A percentile compares a stretch with the other conserved stretches of the same genome.
Conservation (phyloP, 106 monocot species). For the Allium cepa region DNA sequence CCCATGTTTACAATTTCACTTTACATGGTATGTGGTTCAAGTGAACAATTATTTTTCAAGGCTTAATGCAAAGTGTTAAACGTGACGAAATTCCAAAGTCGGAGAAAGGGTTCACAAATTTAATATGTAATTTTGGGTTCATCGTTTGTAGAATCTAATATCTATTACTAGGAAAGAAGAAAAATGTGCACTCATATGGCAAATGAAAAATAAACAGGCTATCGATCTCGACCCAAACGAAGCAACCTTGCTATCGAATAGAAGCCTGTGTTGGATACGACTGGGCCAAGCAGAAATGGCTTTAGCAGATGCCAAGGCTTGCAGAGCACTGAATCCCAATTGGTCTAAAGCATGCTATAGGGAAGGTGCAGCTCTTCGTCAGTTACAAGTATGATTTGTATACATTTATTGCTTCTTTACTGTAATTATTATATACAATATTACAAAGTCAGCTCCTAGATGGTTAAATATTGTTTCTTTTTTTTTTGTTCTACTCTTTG, state of each 20-base stretch:
- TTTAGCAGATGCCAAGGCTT: constrained; percentile 71
- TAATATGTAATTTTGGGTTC: too few relatives aligned
- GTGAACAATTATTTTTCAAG: too few relatives aligned
- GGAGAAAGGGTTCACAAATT: too few relatives aligned
- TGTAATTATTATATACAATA: neutral
- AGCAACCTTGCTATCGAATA: constrained; percentile 65
- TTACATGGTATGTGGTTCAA: too few relatives aligned
- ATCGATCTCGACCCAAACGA: constrained; percentile 84
- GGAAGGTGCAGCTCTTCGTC: constrained; percentile 77
- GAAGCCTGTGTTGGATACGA: constrained; percentile 82
- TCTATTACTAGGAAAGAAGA: too few relatives aligned
- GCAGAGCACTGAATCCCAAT: constrained; percentile 57
- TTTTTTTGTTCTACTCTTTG: neutral
- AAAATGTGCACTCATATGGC: too few relatives aligned
- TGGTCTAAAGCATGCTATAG: constrained; percentile 93
- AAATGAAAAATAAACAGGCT: constrained; percentile 26
- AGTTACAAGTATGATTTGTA: constrained; percentile 45
- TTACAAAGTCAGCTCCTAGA: too few relatives aligned
- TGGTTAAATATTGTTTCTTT: neutral
- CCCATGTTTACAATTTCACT: too few relatives aligned
- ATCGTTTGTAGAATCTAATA: too few relatives aligned
- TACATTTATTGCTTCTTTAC: neutral
- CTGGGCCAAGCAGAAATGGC: constrained; percentile 73
- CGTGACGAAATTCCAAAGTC: too few relatives aligned
- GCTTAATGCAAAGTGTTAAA: too few relatives aligned